phyloP scores from a whole-genome alignment of 208 protist species.

The Leishmania major region DNA sequence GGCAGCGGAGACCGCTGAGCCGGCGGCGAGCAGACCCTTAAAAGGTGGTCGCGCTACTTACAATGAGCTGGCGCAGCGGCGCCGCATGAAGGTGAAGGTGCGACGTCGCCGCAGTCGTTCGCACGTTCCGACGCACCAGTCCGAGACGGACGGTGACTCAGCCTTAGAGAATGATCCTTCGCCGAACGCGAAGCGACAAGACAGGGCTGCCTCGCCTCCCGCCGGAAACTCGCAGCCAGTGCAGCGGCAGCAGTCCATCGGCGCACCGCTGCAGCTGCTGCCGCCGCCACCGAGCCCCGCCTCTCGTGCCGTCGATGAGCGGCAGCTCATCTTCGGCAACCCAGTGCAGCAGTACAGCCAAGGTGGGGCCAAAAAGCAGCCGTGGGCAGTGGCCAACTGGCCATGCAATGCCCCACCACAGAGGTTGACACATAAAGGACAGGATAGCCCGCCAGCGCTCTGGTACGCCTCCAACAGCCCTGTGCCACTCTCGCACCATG shows the following conservation, averaged over 20 bases:
- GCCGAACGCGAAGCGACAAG: background rate
- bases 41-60: background rate
- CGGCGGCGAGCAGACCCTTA: background rate
- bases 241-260: slow-evolving; percentile 3
- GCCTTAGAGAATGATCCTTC: background rate
- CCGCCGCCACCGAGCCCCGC: slow-evolving; percentile 25
- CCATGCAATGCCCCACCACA: background rate
- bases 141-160: background rate
- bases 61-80: slow-evolving; percentile 17
- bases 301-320: slow-evolving; percentile 1
- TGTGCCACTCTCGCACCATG: slow-evolving; percentile 29
- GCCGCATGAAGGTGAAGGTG: slow-evolving; percentile 26
- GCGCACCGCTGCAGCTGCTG: slow-evolving; percentile 9
- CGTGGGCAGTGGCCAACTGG: slow-evolving; percentile 27
- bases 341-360: slow-evolving; percentile 16
- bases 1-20: background rate
- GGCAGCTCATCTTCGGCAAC: slow-evolving; percentile 19
- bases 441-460: slow-evolving; percentile 22
- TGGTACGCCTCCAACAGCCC: slow-evolving; percentile 31
- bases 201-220: background rate
- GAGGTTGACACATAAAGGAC: background rate
- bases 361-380: slow-evolving; percentile 6
- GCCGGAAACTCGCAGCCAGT: background rate
- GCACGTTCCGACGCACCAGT: background rate
- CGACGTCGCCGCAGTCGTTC: slow-evolving; percentile 22